Percentiles rank a stretch among this genome's conserved stretches.
phyloP scores from a whole-genome alignment of 495 filamentous ascomycete species.

The Penicillium chermesinum region DNA sequence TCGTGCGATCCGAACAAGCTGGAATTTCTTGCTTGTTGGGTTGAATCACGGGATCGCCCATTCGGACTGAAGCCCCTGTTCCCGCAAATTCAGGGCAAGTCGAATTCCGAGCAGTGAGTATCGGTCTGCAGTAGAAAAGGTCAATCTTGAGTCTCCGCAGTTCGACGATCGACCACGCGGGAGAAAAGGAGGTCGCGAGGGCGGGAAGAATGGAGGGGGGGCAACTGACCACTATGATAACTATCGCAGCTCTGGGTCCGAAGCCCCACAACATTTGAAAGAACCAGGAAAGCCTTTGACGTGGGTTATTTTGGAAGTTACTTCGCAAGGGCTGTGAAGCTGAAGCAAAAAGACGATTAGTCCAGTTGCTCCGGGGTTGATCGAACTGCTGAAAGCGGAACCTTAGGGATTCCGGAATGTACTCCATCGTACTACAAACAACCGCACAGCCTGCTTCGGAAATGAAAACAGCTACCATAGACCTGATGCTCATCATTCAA shows the following conservation, averaged over 20 bases:
- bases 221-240: conserved; percentile 1
- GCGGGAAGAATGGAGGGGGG: conserved; percentile 19
- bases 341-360: neutral
- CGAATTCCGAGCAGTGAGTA: neutral
- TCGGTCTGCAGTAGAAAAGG: neutral
- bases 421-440: too few relatives aligned
- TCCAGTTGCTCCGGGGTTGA: neutral
- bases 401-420: neutral
- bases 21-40: conserved; percentile 11
- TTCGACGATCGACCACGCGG: conserved; percentile 24
- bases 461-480: neutral
- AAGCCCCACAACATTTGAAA: too few relatives aligned
- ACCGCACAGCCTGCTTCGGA: neutral
- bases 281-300: conserved; percentile 12
- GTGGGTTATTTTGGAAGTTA: neutral
- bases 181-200: conserved; percentile 22
- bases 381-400: neutral
- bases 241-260: neutral
- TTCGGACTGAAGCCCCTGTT: conserved; percentile 10
- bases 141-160: conserved; percentile 15
- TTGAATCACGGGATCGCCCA: conserved; percentile 17
- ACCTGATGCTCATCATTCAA: too few relatives aligned
- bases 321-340: too few relatives aligned
- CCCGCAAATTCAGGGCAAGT: neutral
- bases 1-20: conserved; percentile 7